Evolutionary conservation across 1,139 yeast species (phyloP).

Genomic region (Debaryomycetaceae sp.): DNA sequence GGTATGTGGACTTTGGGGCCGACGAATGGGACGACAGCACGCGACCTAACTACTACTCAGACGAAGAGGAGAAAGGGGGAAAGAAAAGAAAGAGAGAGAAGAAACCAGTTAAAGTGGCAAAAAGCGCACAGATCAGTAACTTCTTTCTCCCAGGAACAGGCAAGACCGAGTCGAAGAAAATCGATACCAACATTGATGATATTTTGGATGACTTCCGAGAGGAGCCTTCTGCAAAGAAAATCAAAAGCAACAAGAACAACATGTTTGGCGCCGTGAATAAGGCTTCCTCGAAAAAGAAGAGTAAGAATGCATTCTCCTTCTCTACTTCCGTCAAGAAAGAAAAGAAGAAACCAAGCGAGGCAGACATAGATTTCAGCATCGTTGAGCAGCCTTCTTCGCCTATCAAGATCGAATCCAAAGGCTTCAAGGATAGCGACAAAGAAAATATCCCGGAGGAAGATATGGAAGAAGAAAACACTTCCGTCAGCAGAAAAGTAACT

Average conservation of each 20-base stretch:
- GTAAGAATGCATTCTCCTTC: constrained; percentile 21
- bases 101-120: constrained; percentile 42
- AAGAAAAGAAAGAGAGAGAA: constrained; percentile 29
- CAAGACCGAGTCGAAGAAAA: constrained; percentile 17
- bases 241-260: constrained; percentile 11
- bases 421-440: constrained; percentile 11
- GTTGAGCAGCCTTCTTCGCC: constrained; percentile 33
- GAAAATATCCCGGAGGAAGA: constrained; percentile 10
- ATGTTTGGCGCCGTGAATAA: constrained; percentile 11
- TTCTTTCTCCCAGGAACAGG: constrained; percentile 45
- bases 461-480: neutral
- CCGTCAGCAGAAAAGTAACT: constrained; percentile 3
- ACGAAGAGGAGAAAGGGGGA: constrained; percentile 42
- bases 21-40: constrained; percentile 77
- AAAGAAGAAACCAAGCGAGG: constrained; percentile 9
- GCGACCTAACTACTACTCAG: constrained; percentile 51
- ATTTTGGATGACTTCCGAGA: constrained; percentile 43
- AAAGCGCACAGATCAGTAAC: constrained; percentile 49
- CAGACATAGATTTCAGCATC: constrained; percentile 13
- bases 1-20: constrained; percentile 87
- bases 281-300: constrained; percentile 12
- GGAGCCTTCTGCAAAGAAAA: constrained; percentile 16
- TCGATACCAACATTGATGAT: constrained; percentile 42
- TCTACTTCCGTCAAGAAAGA: constrained; percentile 23
- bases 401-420: constrained; percentile 17